Evolutionary conservation across 352 stramenopile genomes (phyloP).

Genomic region (Detonula confervacea): DNA sequence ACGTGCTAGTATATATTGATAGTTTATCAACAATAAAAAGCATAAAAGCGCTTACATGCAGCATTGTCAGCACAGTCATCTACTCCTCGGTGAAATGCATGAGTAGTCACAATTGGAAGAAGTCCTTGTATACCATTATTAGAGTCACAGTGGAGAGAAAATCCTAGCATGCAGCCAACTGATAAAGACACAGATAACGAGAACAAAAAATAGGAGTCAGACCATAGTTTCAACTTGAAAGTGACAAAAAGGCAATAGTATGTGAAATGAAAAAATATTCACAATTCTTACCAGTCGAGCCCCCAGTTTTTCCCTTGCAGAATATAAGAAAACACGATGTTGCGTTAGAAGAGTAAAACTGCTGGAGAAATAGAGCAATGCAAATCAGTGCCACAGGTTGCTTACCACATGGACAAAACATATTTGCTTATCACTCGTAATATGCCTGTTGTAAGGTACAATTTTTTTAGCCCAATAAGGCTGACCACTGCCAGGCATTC

Average conservation of each 20-base stretch:
- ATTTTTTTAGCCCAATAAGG: conserved; percentile 33
- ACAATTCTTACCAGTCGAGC: conserved; percentile 28
- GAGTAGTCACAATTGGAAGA: conserved; percentile 38
- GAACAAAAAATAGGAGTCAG: background rate
- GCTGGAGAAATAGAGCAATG: no score
- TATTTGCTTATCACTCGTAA: conserved; percentile 32
- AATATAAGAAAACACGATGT: no score
- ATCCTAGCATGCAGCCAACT: conserved; percentile 49
- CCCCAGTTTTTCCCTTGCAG: conserved; percentile 53
- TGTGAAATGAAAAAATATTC: background rate
- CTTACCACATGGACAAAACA: conserved; percentile 57
- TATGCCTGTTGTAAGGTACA: conserved; percentile 41
- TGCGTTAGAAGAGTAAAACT: no score
- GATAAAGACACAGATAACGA: background rate
- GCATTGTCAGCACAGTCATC: conserved; percentile 45
- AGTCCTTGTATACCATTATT: conserved; percentile 40
- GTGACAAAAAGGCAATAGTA: background rate
- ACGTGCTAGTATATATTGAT: no score
- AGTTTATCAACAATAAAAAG: no score
- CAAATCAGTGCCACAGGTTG: no score
- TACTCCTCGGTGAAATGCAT: conserved; percentile 46
- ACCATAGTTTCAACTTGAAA: background rate
- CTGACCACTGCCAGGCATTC: conserved; percentile 12
- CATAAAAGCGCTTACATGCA: no score
- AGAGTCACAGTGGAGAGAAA: conserved; percentile 46